Base-by-base conservation (phyloP, 371 early-diverging fungal genomes). In the Saksenaea vasiformis region DNA sequence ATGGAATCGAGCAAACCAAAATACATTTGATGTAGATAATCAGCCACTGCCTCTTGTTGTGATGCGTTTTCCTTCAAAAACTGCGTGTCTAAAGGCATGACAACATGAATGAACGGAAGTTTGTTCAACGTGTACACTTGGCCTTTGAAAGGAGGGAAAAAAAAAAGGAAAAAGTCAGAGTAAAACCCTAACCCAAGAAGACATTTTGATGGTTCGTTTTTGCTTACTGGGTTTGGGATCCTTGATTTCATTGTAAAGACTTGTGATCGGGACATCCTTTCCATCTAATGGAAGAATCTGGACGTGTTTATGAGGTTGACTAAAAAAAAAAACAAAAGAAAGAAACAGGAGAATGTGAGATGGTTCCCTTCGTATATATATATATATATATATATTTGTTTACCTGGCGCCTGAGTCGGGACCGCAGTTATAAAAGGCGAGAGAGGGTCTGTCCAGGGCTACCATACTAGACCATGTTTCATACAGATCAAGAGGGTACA, bases 391-490 rank as follows among this genome's bases (percentile, higher is more conserved):
- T 14, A 3, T 43, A 9, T 37, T 11, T n/a, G 14, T 51, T 56
- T 71, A 87, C 87, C 87, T 90, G 8, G 91, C 90, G 11, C 93
- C 93, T 7, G 89, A 87, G 10, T 71, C 51, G 0, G 78, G 62
- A 22, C 93, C 93, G 64, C 92, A 93, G 66, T 93, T 93, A 65
- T 83, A 93, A 64, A 90, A 91, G 3, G 82, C 87, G 14, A 93
- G 34, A 3, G 82, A 68, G 1, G 80, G 72, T 13, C 63, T 57
- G 31, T 74, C 77, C 38, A 84, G 68, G 2, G 77, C 73, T 9
- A 64, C 66, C 56, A 93, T 61, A n/a, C 79, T 56, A 27, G 73
- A 59, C 83, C 85, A 87, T 1, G 85, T 66, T 11, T 85, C 83
- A 14, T 73, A 66, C 43, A 90, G 64, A 65, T 93, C 93, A 3